phyloP scores from a whole-genome alignment of 345 rosid species.

The Hevea brasiliensis region DNA sequence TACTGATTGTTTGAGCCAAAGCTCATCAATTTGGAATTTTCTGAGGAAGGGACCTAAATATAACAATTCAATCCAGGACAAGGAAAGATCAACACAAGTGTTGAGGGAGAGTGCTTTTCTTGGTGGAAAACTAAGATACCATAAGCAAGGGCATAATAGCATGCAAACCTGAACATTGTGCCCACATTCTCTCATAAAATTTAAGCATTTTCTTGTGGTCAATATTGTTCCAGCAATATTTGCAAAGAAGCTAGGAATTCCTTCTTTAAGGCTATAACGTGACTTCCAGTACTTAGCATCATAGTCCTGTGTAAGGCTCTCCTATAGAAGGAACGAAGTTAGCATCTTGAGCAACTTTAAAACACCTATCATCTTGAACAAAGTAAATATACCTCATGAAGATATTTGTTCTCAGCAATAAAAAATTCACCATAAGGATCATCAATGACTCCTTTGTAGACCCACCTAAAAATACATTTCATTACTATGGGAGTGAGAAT shows the following conservation, averaged over 20 bases:
- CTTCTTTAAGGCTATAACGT: constrained; percentile 87
- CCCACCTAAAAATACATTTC: constrained; percentile 67
- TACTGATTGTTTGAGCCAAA: constrained; percentile 90
- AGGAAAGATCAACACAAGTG: constrained; percentile 11
- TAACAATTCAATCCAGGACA: constrained; percentile 18
- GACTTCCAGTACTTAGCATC: constrained; percentile 84
- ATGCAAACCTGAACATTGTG: constrained; percentile 80
- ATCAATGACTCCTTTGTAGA: constrained; percentile 95
- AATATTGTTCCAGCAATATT: constrained; percentile 87
- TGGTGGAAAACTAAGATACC: background rate
- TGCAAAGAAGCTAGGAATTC: constrained; percentile 94
- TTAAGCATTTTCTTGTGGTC: constrained; percentile 92
- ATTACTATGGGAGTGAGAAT: constrained; percentile 22
- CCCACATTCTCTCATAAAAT: constrained; percentile 99
- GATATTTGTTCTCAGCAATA: constrained; percentile 83
- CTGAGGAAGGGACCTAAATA: constrained; percentile 73
- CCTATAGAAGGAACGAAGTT: constrained; percentile 48
- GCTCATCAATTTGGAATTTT: constrained; percentile 73
- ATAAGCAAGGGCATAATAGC: background rate
- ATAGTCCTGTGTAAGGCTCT: constrained; percentile 88
- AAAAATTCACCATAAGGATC: constrained; percentile 98
- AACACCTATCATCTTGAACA: background rate
- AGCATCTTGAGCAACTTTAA: constrained; percentile 26
- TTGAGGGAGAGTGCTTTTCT: constrained; percentile 7
- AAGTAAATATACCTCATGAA: constrained; percentile 62